Base-by-base conservation (phyloP, 345 rosid species). In the Schrenkiella parvula region DNA sequence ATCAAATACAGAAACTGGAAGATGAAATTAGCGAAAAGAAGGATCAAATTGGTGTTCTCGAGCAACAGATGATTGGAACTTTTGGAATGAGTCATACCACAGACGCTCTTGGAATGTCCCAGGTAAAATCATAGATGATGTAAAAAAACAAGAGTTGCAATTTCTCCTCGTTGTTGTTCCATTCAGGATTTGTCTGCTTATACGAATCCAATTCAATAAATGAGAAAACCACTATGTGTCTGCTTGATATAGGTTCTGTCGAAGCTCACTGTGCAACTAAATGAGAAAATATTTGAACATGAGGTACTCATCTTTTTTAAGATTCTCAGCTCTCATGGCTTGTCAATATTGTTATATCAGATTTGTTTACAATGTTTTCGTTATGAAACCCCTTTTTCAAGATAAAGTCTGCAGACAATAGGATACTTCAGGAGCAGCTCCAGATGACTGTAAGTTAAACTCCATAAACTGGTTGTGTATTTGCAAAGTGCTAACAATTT, bases 351-450 rank as follows among this genome's bases (percentile, higher is more conserved):
- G 41, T 39, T 50, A 31, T 47, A 46, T 32, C 56, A 58, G 61
- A 67, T 35, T 70, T 11, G 37, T 53, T 71, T 67, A 69, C 47
- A 64, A 69, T 71, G 58, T 64, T 66, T 70, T 75, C 8, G 19
- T 50, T 64, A 46, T 79, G 65, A 71, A 81, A 76, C 82, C 14
- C 50, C 8, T 31, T 63, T 31, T 56, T 66, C 77, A 70, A 95
- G 97, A 73, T 95, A 61, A 95, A 90, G 78, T 79, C 97, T 60
- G 99, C 98, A 47, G 99, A 95, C 76, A 92, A 95, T 75, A 96
- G 96, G 44, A 81, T 95, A 75, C 96, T 95, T 64, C 97, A 95
- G 79, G 99, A 95, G 75, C 99, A 95, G 72, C 76, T 92, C 80
- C 95, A 87, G 76, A 83, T 83, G 60, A 92, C 93, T 89, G 99